phyloP scores from a whole-genome alignment of 192 early-diverging fungal genomes.

The Podila verticillata region DNA sequence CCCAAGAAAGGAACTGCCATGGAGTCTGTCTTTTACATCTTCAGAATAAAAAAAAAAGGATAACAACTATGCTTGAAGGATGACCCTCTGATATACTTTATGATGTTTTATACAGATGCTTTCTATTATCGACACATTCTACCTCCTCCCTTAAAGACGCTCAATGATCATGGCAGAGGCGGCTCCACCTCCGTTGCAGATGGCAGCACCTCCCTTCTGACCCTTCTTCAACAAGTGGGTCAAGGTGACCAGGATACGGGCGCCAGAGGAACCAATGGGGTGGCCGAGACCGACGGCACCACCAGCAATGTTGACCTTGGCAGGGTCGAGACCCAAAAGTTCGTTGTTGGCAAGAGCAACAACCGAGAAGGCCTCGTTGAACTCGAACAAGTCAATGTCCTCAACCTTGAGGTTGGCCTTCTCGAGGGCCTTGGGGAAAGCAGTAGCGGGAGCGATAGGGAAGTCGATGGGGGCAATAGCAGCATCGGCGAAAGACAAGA shows the following conservation, averaged over 20 bases:
- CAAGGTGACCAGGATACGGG: constrained; percentile 85
- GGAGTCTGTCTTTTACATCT: not conserved
- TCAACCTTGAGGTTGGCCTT: constrained; percentile 82
- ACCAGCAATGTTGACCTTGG: constrained; percentile 80
- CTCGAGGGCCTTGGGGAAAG: constrained; percentile 92
- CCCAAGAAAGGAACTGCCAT: not conserved
- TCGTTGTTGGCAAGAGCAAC: constrained; percentile 93
- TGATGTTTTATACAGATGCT: not conserved
- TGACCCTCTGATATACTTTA: not conserved
- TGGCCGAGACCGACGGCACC: constrained; percentile 86
- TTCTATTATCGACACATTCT: not conserved
- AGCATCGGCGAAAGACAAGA: constrained; percentile 92
- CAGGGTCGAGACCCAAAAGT: constrained; percentile 77
- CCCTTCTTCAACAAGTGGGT: constrained; percentile 84
- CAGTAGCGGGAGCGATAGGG: constrained; percentile 92
- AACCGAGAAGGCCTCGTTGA: constrained; percentile 98
- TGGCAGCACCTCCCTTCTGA: constrained; percentile 80
- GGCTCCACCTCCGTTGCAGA: constrained; percentile 89
- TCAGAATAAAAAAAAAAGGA: constrained; percentile 8
- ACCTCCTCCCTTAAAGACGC: constrained; percentile 39
- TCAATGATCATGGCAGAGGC: constrained; percentile 78
- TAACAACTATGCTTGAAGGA: not conserved
- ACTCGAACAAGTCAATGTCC: constrained; percentile 93
- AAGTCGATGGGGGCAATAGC: constrained; percentile 92
- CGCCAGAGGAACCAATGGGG: constrained; percentile 85